phyloP scores from a whole-genome alignment of 805 yeast species.

The Phaffomyces antillensis region DNA sequence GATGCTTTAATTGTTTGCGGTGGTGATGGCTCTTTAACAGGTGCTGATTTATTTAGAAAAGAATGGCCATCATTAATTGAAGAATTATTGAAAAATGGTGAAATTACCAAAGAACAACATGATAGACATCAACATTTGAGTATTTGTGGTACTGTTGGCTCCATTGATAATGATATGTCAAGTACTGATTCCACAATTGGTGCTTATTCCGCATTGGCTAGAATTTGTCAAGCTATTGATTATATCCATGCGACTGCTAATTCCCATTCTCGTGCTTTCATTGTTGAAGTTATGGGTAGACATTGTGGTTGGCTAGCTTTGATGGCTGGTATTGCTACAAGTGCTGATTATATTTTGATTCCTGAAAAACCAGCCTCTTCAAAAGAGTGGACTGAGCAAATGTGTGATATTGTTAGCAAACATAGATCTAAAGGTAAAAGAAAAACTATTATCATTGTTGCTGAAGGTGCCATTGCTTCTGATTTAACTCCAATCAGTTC shows the following conservation, averaged over 20 bases:
- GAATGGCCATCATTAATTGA: slow-evolving; percentile 71
- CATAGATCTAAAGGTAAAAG: slow-evolving; percentile 71
- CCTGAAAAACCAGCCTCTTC: slow-evolving; percentile 72
- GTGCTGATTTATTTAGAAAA: slow-evolving; percentile 68
- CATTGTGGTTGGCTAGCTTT: slow-evolving; percentile 86
- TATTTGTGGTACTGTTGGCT: slow-evolving; percentile 72
- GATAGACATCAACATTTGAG: slow-evolving; percentile 48
- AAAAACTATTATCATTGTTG: slow-evolving; percentile 72
- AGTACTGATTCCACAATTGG: slow-evolving; percentile 80
- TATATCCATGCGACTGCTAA: slow-evolving; percentile 80
- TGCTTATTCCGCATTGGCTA: slow-evolving; percentile 68
- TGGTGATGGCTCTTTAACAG: slow-evolving; percentile 79
- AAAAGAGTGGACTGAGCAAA: slow-evolving; percentile 58
- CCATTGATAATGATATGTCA: slow-evolving; percentile 84
- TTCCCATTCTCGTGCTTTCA: slow-evolving; percentile 78
- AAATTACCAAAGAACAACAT: slow-evolving; percentile 40
- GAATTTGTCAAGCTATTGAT: slow-evolving; percentile 70
- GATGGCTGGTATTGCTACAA: slow-evolving; percentile 73
- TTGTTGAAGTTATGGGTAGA: slow-evolving; percentile 84
- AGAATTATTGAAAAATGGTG: slow-evolving; percentile 42
- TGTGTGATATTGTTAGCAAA: slow-evolving; percentile 53
- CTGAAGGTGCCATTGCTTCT: slow-evolving; percentile 76
- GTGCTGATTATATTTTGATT: slow-evolving; percentile 75
- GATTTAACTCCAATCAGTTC: slow-evolving; percentile 63
- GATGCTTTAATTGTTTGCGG: slow-evolving; percentile 78